Evolutionary conservation across 495 filamentous ascomycete genomes (phyloP).

Genomic region (Hamigera avellanea): DNA sequence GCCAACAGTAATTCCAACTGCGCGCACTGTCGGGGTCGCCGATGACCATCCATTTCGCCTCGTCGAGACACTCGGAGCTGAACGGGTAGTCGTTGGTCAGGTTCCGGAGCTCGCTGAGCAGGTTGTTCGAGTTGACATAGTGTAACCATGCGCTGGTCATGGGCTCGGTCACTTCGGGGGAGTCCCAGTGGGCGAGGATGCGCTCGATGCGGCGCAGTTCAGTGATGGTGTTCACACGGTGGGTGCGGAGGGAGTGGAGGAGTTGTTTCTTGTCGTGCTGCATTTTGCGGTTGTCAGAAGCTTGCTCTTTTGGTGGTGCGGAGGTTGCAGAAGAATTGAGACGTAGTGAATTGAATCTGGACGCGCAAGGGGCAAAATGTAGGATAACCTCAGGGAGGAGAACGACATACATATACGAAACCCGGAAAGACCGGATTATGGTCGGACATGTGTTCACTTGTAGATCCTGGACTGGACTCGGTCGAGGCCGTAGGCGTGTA

Average conservation of each 20-base stretch:
- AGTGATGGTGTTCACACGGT: slow-evolving; percentile 60
- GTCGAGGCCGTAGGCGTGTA: too few species aligned
- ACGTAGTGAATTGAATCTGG: too few species aligned
- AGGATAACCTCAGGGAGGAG: too few species aligned
- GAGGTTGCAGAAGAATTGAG: too few species aligned
- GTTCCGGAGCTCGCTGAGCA: slow-evolving; percentile 59
- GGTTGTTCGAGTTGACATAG: slow-evolving; percentile 62
- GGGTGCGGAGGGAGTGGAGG: slow-evolving; percentile 43
- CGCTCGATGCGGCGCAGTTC: slow-evolving; percentile 67
- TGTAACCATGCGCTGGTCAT: slow-evolving; percentile 65
- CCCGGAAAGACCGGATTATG: too few species aligned
- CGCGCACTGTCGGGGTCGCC: slow-evolving; percentile 52
- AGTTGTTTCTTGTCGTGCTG: slow-evolving; percentile 39
- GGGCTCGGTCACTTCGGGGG: slow-evolving; percentile 46
- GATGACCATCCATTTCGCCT: slow-evolving; percentile 54
- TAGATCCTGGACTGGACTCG: too few species aligned
- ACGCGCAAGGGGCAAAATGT: too few species aligned
- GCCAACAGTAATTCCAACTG: slow-evolving; percentile 72
- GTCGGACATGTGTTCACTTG: too few species aligned
- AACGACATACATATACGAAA: too few species aligned
- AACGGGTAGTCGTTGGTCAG: slow-evolving; percentile 64
- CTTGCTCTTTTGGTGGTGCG: too few species aligned
- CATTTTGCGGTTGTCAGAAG: slow-evolving; percentile 5
- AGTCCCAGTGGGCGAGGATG: slow-evolving; percentile 41
- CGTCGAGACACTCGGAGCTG: slow-evolving; percentile 53